Conservation (phyloP, 768 basidiomycete genomes). For the Xerocomellus chrysenteron region DNA sequence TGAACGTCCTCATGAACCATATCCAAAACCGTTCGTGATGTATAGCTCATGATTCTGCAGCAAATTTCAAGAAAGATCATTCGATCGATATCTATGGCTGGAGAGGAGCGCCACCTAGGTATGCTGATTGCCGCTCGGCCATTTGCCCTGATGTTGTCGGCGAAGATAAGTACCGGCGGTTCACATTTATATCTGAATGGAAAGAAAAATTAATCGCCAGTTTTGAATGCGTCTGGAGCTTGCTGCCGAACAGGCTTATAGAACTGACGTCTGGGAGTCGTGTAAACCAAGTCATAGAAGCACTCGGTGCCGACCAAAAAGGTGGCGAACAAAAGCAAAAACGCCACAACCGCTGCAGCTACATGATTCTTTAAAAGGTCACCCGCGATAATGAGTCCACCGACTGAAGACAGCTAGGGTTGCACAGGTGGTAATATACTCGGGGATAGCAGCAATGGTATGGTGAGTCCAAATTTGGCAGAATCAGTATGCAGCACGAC, state of each 20-base stretch:
- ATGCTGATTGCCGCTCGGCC: constrained; percentile 47
- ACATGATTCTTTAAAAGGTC: neutral
- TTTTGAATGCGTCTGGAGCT: constrained; percentile 21
- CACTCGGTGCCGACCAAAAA: constrained; percentile 78
- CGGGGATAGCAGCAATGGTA: constrained; percentile 70
- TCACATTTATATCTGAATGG: constrained; percentile 47
- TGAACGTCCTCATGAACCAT: neutral
- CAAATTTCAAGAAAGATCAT: constrained; percentile 31
- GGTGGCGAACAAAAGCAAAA: constrained; percentile 70
- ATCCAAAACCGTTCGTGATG: constrained; percentile 6
- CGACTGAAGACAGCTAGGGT: constrained; percentile 81
- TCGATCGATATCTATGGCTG: constrained; percentile 77
- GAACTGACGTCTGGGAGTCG: constrained; percentile 71
- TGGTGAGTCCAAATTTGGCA: constrained; percentile 77
- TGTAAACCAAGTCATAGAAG: constrained; percentile 82
- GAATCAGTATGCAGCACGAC: constrained; percentile 62
- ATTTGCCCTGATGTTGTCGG: constrained; percentile 43
- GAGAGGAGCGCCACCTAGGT: constrained; percentile 44
- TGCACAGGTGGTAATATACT: constrained; percentile 72
- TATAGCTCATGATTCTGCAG: neutral
- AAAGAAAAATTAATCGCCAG: constrained; percentile 37
- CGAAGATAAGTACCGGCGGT: constrained; percentile 43
- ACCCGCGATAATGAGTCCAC: constrained; percentile 19
- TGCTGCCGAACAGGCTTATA: constrained; percentile 33
- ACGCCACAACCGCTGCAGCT: constrained; percentile 65